Evolutionary conservation across 495 filamentous ascomycete species (phyloP).

Genomic region (Entonaema liquescens): DNA sequence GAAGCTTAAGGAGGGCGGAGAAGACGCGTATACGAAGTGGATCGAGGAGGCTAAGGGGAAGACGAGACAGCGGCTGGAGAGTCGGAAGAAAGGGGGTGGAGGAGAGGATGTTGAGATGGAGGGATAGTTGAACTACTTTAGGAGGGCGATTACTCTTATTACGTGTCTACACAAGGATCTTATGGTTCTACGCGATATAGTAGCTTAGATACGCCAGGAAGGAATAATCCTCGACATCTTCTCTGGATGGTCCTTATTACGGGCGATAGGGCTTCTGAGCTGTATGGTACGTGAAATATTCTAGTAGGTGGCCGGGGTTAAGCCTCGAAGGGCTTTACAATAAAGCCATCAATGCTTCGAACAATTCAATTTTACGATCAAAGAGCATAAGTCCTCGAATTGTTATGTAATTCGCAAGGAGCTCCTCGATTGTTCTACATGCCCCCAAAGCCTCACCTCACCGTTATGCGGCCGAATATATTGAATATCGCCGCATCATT

Average conservation of each 20-base stretch:
- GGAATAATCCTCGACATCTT: neutral
- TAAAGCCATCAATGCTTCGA: neutral
- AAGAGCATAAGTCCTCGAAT: neutral
- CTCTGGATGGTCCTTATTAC: neutral
- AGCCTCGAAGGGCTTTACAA: constrained; percentile 11
- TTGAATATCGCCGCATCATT: neutral
- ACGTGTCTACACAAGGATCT: neutral
- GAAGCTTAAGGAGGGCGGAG: constrained; percentile 70
- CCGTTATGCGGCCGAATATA: neutral
- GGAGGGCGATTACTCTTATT: neutral
- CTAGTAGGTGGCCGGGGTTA: neutral
- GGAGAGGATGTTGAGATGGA: constrained; percentile 57
- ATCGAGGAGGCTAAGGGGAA: constrained; percentile 77
- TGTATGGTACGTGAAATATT: neutral
- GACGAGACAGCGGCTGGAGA: constrained; percentile 72
- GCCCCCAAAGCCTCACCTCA: too few relatives aligned
- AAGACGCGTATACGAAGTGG: constrained; percentile 78
- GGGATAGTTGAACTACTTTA: too few relatives aligned
- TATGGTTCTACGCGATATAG: neutral
- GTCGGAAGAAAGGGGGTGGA: constrained; percentile 52
- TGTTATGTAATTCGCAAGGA: too few relatives aligned
- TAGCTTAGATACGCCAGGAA: neutral
- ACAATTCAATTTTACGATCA: neutral
- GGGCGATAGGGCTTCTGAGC: neutral
- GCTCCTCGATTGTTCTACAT: too few relatives aligned